phyloP scores from a whole-genome alignment of 2,329 filamentous ascomycete species.

The Cordyceps farinosa region DNA sequence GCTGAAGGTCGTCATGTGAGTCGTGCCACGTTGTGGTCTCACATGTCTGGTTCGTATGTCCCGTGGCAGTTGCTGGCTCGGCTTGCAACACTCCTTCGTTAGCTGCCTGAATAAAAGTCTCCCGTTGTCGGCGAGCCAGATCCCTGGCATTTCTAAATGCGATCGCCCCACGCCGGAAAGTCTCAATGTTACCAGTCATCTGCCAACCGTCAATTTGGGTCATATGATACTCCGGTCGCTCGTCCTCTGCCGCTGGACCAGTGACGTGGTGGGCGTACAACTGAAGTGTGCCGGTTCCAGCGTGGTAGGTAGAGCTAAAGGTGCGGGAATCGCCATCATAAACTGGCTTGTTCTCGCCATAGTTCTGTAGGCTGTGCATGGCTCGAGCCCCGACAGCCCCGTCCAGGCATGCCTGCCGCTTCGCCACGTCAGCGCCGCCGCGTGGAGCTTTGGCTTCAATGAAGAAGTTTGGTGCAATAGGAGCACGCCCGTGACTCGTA shows the following conservation, averaged over 20 bases:
- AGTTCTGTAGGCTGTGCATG: slow-evolving; percentile 37
- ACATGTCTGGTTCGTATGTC: background rate
- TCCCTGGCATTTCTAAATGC: slow-evolving; percentile 40
- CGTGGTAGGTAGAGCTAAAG: slow-evolving; percentile 36
- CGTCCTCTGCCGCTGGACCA: slow-evolving; percentile 27
- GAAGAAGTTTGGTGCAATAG: slow-evolving; percentile 40
- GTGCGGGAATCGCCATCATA: slow-evolving; percentile 40
- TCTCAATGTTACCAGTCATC: slow-evolving; percentile 28
- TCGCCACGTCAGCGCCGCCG: slow-evolving; percentile 25
- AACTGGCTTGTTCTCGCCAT: slow-evolving; percentile 27
- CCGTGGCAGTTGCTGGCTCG: background rate
- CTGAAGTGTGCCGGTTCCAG: slow-evolving; percentile 28
- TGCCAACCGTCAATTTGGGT: slow-evolving; percentile 28
- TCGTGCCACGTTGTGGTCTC: background rate
- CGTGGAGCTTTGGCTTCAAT: slow-evolving; percentile 37
- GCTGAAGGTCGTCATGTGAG: background rate
- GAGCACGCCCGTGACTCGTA: slow-evolving; percentile 15
- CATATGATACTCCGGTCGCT: slow-evolving; percentile 38
- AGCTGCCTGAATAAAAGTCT: slow-evolving; percentile 31
- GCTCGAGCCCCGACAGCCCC: slow-evolving; percentile 35
- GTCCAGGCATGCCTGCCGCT: slow-evolving; percentile 35
- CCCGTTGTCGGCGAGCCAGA: slow-evolving; percentile 34
- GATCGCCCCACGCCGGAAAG: slow-evolving; percentile 33
- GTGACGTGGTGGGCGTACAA: slow-evolving; percentile 35
- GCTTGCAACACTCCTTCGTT: slow-evolving; percentile 23